Evolutionary conservation across 768 basidiomycete genomes (phyloP), one percentile per base, ranked within the genome.

Genomic region (Hirschioporus abietinus): DNA sequence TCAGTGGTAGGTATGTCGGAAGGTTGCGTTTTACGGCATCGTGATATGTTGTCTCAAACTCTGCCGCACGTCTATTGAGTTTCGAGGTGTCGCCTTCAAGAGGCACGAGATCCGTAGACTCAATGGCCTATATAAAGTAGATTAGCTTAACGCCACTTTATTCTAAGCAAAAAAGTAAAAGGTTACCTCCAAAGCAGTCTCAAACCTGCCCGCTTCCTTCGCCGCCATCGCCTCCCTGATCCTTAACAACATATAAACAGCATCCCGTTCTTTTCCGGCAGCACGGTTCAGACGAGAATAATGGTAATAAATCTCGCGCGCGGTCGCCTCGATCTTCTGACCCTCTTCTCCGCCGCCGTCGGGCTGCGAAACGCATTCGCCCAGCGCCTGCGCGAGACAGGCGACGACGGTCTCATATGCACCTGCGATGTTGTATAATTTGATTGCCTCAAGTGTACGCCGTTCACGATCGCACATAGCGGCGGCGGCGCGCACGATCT

Each of bases 371-470:
- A 98, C 82, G 0, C 92, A 90, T 72, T 89, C 91, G 18, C 95
- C 94, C 1, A 99, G 83, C 1, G 93, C 93, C 65, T 88, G 87
- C 17, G 94, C 93, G 36, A 99, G 89, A 64, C 92, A 93, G 7
- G 87, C 83, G 58, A 98, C 86, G 65, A 99, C 96, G 26, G 92
- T 93, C 17, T 84, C 78, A 74, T 95, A 95, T 69, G 96, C 92
- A 35, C 93, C 92, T 0, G 96, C 96, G 42, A 98, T 87, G 78
- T 98, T 96, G 79, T 95, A 98, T 59, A 99, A 80, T 74, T 95
- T 94, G 79, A 99, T 95, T 1, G 95, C 95, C 75, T 98, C 95
- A 1, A 89, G 83, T 52, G 92, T 83, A 35, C 92, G 90, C 72
- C 93, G 89, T 72, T 95, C 95, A 65, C 90, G 85, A 72, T 93